Evolutionary conservation across 1,284 basidiomycete genomes (phyloP).

Genomic region (Tylopilus orsonianus): DNA sequence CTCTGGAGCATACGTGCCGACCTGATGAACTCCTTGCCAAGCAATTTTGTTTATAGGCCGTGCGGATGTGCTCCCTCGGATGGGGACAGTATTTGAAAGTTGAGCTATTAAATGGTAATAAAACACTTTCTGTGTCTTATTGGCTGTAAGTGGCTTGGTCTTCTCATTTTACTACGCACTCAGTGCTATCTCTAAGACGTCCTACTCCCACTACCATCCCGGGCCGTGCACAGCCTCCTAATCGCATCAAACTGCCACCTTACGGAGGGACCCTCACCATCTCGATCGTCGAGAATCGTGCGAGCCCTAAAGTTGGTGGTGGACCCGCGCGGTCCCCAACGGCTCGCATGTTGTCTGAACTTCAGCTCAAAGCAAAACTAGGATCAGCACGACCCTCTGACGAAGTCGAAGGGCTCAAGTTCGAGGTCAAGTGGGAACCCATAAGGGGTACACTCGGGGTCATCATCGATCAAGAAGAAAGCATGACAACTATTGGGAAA

Average conservation of each 20-base stretch:
- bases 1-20: neutral
- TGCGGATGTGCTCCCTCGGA: conserved; percentile 71
- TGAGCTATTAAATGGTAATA: conserved; percentile 62
- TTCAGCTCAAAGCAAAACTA: conserved; percentile 64
- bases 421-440: conserved; percentile 69
- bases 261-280: conserved; percentile 56
- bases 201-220: conserved; percentile 38
- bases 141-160: conserved; percentile 62
- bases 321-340: conserved; percentile 49
- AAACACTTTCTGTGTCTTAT: conserved; percentile 65
- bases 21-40: neutral
- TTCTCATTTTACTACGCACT: neutral
- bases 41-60: conserved; percentile 46
- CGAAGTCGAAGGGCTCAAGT: conserved; percentile 59
- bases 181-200: conserved; percentile 40
- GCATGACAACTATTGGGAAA: conserved; percentile 39
- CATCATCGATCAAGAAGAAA: conserved; percentile 44
- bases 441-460: conserved; percentile 59
- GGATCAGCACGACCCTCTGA: conserved; percentile 58
- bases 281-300: conserved; percentile 44
- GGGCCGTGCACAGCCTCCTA: conserved; percentile 33
- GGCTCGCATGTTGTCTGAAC: conserved; percentile 54
- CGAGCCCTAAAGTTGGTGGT: conserved; percentile 35
- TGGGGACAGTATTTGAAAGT: conserved; percentile 73
- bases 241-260: conserved; percentile 49